Conservation (phyloP, 257 asterid genomes). For the Prunella vulgaris region DNA sequence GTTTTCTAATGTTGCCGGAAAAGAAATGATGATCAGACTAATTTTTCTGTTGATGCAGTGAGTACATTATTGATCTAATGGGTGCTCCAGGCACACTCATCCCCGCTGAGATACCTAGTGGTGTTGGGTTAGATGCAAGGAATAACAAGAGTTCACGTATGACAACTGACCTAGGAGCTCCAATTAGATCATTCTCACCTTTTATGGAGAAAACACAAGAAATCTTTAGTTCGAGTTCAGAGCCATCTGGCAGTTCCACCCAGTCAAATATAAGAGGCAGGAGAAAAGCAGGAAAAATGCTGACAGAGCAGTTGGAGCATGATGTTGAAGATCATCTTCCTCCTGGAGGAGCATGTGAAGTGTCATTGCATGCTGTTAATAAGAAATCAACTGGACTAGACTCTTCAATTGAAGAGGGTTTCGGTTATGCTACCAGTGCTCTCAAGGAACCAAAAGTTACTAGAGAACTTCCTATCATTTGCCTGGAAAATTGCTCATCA, state of each 20-base stretch:
- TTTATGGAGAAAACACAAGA: conserved; percentile 27
- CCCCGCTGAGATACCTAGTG: conserved; percentile 77
- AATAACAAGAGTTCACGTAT: conserved; percentile 25
- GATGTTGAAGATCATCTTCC: conserved; percentile 36
- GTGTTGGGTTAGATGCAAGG: conserved; percentile 55
- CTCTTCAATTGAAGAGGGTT: conserved; percentile 34
- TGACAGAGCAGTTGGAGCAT: conserved; percentile 34
- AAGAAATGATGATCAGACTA: background rate
- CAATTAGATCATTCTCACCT: conserved; percentile 28
- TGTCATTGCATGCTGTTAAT: conserved; percentile 14
- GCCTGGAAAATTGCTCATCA: conserved; percentile 29
- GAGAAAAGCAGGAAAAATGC: conserved; percentile 25
- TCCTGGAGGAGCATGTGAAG: conserved; percentile 26
- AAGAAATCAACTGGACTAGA: conserved; percentile 28
- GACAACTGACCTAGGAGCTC: conserved; percentile 31
- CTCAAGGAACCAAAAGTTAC: conserved; percentile 34
- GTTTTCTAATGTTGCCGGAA: background rate
- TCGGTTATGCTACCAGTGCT: conserved; percentile 25
- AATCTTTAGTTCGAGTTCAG: conserved; percentile 27
- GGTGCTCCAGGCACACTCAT: conserved; percentile 99
- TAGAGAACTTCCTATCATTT: conserved; percentile 27
- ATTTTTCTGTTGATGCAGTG: conserved; percentile 55
- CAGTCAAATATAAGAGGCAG: conserved; percentile 29
- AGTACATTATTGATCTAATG: conserved; percentile 95
- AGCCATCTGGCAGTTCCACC: conserved; percentile 28